Evolutionary conservation across 2,329 filamentous ascomycete genomes (phyloP), one percentile per base, ranked within the genome.

Genomic region (Fusarium sambucinum): DNA sequence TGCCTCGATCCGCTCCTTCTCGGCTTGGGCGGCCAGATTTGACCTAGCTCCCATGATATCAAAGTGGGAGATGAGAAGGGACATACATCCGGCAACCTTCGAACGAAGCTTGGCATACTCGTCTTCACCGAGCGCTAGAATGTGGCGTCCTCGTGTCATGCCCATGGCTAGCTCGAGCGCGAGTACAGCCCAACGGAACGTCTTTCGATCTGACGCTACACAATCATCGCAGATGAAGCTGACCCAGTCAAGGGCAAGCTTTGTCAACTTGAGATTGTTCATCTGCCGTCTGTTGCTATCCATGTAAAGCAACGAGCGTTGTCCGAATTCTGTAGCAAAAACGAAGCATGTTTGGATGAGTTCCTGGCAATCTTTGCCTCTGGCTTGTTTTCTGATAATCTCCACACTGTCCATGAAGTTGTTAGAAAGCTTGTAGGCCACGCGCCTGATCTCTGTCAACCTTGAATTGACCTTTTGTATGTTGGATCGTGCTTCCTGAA

Each of bases 381-480:
- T 86, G 2, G 94, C 94, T 79, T 99, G 95, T 71, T 89, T 90
- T 68, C 94, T 88, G 68, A 99, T 96, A 66, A 93, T 93, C 77
- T 97, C 93, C 44, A 99, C 96, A 76, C 94, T 97, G 79, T 98
- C 95, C 93, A 99, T 97, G 80, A 99, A 98, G 9, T 94, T 93
- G 80, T 97, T 98, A 52, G 94, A 97, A 42, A 99, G 85, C 79
- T 97, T 97, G 84, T 96, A 98, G 5, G 95, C 93, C 4, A 96
- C 96, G 77, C 94, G 94, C 74, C 96, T 94, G 73, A 97, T 97
- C 77, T 97, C 96, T 73, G 93, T 95, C 68, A 99, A 83, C 77
- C 96, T 92, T 51, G 90, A 84, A 76, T 98, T 96, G 71, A 99
- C 96, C 72, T 96, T 93, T 67, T 93, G 92, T 38, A 99, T 86